phyloP scores from a whole-genome alignment of 2,329 filamentous ascomycete genomes.

The Cladobotryum mycophilum region DNA sequence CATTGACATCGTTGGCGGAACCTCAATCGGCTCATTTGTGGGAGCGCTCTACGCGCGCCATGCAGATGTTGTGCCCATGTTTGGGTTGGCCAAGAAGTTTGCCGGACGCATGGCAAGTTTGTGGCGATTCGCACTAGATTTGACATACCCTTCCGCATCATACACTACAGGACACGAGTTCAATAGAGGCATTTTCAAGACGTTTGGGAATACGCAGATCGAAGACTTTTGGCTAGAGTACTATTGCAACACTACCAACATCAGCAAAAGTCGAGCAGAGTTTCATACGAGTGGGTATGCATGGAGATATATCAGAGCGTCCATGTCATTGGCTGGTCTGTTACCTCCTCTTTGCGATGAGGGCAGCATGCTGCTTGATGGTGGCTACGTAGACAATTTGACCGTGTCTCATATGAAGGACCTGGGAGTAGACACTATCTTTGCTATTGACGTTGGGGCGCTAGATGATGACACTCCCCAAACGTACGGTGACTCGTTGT shows the following conservation, averaged over 20 bases:
- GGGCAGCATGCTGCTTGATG: constrained; percentile 92
- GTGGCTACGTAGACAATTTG: constrained; percentile 94
- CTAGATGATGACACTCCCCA: constrained; percentile 91
- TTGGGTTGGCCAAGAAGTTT: constrained; percentile 95
- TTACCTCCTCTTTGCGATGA: constrained; percentile 94
- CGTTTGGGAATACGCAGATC: constrained; percentile 92
- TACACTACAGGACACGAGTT: constrained; percentile 99
- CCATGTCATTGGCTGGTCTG: constrained; percentile 91
- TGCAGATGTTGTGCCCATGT: constrained; percentile 94
- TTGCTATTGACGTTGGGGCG: constrained; percentile 89
- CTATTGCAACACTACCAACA: constrained; percentile 99
- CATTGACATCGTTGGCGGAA: constrained; percentile 91
- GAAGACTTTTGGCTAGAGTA: constrained; percentile 99
- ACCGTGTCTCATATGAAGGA: constrained; percentile 97
- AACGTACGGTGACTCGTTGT: constrained; percentile 86
- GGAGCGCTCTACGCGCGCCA: constrained; percentile 93
- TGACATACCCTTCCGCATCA: constrained; percentile 93
- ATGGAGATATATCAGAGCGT: constrained; percentile 93
- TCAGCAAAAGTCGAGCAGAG: constrained; percentile 85
- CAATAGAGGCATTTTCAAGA: constrained; percentile 98
- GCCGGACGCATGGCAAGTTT: constrained; percentile 97
- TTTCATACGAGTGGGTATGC: constrained; percentile 96
- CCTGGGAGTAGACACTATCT: constrained; percentile 86
- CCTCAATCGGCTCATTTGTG: constrained; percentile 93
- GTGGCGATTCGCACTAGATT: constrained; percentile 94